Base-by-base conservation (phyloP, 2,329 filamentous ascomycete species). In the Hirsutella rhossiliensis region DNA sequence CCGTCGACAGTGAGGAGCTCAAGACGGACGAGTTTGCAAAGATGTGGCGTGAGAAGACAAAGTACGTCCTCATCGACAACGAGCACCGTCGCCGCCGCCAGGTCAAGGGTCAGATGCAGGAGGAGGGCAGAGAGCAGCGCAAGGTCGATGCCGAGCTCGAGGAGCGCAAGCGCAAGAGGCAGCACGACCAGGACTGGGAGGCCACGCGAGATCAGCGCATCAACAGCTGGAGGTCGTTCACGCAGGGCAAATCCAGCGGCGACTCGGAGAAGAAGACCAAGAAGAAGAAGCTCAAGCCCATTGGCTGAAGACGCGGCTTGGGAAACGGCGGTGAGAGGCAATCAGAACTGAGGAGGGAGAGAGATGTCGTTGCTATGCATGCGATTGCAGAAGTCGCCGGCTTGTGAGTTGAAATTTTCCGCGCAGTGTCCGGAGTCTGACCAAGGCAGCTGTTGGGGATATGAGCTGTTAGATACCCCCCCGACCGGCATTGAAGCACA, bases 161-260 rank as follows among this genome's bases (percentile, higher is more conserved):
- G 56, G 76, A 76, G 53, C 71, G 86, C 56, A 90, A 89, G 68
- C 75, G 84, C 54, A 90, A 90, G 76, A 75, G 92, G 47, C 88
- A 97, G 59, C 87, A 92, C 62, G 88, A 97, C 52, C 80, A 92
- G 67, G 84, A 89, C 50, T 98, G 92, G 92, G 92, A 98, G 69
- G 81, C 86, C 57, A 94, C 84, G 23, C 72, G 92, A 40, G 92
- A 98, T 48, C 77, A 87, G 66, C 76, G 92, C 51, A 97, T 98
- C 64, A 86, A 81, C 51, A 95, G 84, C 62, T 98, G 92, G 92
- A 78, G 92, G 45, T 78, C 88, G 52, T 98, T 94, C 57, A 82
- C 92, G 62, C 92, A 94, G 67, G 77, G 76, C 48, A 80, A 75
- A 63, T 71, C 68, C 18, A 69, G 68, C 38, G 67, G 62, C 17